Conservation (phyloP, 2,329 filamentous ascomycete genomes). For the Lasiodiplodia gonubiensis region DNA sequence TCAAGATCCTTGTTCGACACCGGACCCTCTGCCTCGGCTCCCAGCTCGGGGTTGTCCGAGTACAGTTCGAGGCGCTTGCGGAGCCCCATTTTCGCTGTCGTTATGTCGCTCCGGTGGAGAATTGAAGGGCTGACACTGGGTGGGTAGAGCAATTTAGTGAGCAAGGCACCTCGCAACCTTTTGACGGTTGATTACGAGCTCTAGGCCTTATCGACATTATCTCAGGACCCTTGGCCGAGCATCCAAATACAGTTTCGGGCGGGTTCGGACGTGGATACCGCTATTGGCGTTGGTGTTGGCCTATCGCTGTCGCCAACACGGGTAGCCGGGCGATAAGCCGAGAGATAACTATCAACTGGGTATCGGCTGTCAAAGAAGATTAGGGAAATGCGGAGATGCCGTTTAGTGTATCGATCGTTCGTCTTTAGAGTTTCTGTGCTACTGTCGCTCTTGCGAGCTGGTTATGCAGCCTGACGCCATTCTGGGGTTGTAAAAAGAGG, state of each 20-base stretch:
- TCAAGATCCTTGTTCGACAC: slow-evolving; percentile 31
- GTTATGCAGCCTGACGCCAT: not conserved
- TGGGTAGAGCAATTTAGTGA: not conserved
- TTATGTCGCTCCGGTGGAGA: not conserved
- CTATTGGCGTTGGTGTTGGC: not conserved
- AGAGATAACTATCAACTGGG: slow-evolving; percentile 11
- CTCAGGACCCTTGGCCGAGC: not conserved
- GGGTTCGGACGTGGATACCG: not conserved
- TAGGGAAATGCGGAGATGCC: not conserved
- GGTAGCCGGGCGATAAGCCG: slow-evolving; percentile 25
- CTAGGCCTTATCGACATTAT: slow-evolving; percentile 6
- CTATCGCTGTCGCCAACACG: not conserved
- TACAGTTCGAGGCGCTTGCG: slow-evolving; percentile 29
- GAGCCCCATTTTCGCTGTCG: slow-evolving; percentile 28
- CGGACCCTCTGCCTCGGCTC: slow-evolving; percentile 4
- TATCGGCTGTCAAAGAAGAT: not conserved
- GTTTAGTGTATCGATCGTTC: not conserved
- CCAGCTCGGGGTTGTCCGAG: slow-evolving; percentile 23
- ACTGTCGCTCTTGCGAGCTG: not conserved
- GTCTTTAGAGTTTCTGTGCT: not conserved
- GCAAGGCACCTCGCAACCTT: not conserved
- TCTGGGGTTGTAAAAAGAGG: not conserved
- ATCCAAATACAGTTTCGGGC: not conserved
- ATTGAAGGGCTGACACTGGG: not conserved
- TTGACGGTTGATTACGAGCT: not conserved